These are phyloP conservation scores for Podochytrium sp. DNA, from an alignment of 192 early-diverging fungal species.

Conservation along the genomic window DNA sequence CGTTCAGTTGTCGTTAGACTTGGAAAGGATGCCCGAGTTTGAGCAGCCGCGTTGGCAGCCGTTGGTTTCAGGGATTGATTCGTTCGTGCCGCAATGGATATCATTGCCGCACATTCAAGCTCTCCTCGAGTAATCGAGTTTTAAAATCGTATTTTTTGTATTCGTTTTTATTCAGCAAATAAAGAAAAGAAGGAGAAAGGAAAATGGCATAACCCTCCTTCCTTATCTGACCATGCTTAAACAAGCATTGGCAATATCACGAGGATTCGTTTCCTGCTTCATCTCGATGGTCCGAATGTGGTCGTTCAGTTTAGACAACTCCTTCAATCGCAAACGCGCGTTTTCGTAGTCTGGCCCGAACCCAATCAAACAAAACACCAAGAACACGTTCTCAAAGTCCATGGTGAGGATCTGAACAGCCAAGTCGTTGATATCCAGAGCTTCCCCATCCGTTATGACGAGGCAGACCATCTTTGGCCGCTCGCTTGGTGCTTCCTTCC, in stretches of 20 bases:
- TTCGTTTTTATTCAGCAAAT: neutral
- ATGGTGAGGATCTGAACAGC: conserved; percentile 11
- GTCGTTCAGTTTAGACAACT: conserved; percentile 6
- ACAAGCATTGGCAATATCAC: conserved; percentile 1
- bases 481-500: neutral
- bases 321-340: neutral
- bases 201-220: too few relatives aligned
- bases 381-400: neutral
- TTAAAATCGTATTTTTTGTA: neutral
- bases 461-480: conserved; percentile 3
- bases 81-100: conserved; percentile 73
- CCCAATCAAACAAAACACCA: conserved; percentile 8
- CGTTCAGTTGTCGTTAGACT: conserved; percentile 78
- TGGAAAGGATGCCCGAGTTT: conserved; percentile 68
- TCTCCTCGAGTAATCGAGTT: neutral
- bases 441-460: conserved; percentile 11
- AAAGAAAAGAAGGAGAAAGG: neutral
- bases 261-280: neutral
- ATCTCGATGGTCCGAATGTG: conserved; percentile 10
- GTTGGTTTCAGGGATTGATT: conserved; percentile 70
- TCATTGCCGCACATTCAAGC: conserved; percentile 47
- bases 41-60: conserved; percentile 51
- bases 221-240: conserved; percentile 2
- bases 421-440: conserved; percentile 10
- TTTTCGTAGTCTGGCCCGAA: conserved; percentile 2